Conservation (phyloP, 768 basidiomycete species). For the Hygrocybe punicea region DNA sequence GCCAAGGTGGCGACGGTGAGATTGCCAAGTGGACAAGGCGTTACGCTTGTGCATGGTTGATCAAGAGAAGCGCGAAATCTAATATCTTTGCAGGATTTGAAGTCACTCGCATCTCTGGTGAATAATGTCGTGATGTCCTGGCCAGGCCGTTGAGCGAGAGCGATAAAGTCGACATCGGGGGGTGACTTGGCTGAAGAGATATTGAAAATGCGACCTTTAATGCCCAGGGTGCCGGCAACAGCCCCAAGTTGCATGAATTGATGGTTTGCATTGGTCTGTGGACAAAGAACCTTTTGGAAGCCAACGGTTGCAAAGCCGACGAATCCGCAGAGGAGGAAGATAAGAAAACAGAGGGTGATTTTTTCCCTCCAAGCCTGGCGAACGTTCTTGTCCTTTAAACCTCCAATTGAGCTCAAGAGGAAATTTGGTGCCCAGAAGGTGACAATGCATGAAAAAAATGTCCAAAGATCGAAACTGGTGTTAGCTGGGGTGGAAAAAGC, state of each 20-base stretch:
- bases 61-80: conserved; percentile 69
- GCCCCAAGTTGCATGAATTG: conserved; percentile 55
- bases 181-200: conserved; percentile 53
- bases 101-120: conserved; percentile 63
- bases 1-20: conserved; percentile 57
- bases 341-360: conserved; percentile 87
- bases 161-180: conserved; percentile 53
- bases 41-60: conserved; percentile 58
- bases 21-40: conserved; percentile 64
- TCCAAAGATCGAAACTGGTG: conserved; percentile 59
- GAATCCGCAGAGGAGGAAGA: conserved; percentile 66
- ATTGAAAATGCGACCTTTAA: conserved; percentile 78
- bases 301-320: conserved; percentile 95
- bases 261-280: conserved; percentile 43
- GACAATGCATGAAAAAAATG: conserved; percentile 68
- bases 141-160: conserved; percentile 58
- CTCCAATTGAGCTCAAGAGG: conserved; percentile 68
- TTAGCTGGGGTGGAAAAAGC: conserved; percentile 19
- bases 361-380: conserved; percentile 98
- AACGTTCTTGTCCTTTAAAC: conserved; percentile 72
- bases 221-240: conserved; percentile 60
- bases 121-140: conserved; percentile 91
- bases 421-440: conserved; percentile 91
- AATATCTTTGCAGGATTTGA: conserved; percentile 59
- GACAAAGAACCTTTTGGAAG: conserved; percentile 89